Base-by-base conservation (phyloP, 441 rosid species). In the Syzygium syzygioides region DNA sequence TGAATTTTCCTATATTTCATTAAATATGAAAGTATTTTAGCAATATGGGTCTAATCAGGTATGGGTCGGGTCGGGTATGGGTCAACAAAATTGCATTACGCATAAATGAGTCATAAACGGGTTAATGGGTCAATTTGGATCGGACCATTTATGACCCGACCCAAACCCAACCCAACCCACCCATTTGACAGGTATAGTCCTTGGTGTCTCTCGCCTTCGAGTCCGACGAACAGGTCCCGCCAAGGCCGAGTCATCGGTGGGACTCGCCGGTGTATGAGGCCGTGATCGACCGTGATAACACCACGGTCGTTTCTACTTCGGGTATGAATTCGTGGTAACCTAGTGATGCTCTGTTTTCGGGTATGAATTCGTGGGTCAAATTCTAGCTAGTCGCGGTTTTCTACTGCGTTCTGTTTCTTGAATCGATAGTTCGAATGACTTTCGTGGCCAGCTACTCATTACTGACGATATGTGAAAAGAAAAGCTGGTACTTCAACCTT, bases 251-350 rank as follows among this genome's bases (percentile, higher is more conserved):
- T 1, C 91, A 91, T 56, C 80, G 54, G 89, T 97, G 98, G 99
- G 93, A 94, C 91, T 89, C 94, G 4, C 92, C 95, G 2, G 97
- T 90, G 15, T 96, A 97, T 88, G 97, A 96, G 85, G 98, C 98
- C 19, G 48, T 94, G 85, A 93, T 97, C 86, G 98, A 97, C 94
- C 90, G 92, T 4, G 98, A 97, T 88, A 94, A 95, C 59, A 93
- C 96, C 10, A 96, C 98, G 37, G 86, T 96, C 50, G 91, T 93
- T 54, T 97, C 48, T 45, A 45, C 48, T 45, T 45, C 48, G 48
- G 48, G 48, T 45, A 45, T 45, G 48, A 45, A 45, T 45, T 45
- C 48, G 48, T 45, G 48, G 48, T 45, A 45, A 45, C 48, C 48
- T 45, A 45, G 20, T 4, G 50, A 32, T 62, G 88, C 60, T 87